Percentiles rank a stretch among this genome's conserved stretches.
These are phyloP conservation scores for maize (Zea mays) DNA, from an alignment of 176 grass and related monocot species.

Conservation along the genomic window Zm-B73-REFERENCE-NAM-5.0 NC_050101.1:108262501-108263000, in stretches of 20 bases:
- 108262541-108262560: background rate
- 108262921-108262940: conserved; percentile 46
- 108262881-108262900: conserved; percentile 83
- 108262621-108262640: conserved; percentile 4
- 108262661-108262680: background rate
- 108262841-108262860: conserved; percentile 81
- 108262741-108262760: conserved; percentile 78
- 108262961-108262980: background rate
- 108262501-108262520: background rate
- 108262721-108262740: conserved; percentile 92
- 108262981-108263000: background rate
- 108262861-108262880: conserved; percentile 78
- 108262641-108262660: background rate
- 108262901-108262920: conserved; percentile 99
- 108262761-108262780: conserved; percentile 82
- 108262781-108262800: conserved; percentile 91
- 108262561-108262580: conserved; percentile 1
- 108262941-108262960: background rate
- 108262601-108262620: conserved; percentile 8
- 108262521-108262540: conserved; percentile 17
- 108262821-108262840: conserved; percentile 90
- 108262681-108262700: conserved; percentile 21
- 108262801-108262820: conserved; percentile 92
- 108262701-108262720: conserved; percentile 60
- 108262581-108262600: conserved; percentile 13